Percentiles rank a stretch among this genome's conserved stretches.
Evolutionary conservation across 73 alveolate genomes (phyloP).

Genomic region (Uronychia setigera): DNA sequence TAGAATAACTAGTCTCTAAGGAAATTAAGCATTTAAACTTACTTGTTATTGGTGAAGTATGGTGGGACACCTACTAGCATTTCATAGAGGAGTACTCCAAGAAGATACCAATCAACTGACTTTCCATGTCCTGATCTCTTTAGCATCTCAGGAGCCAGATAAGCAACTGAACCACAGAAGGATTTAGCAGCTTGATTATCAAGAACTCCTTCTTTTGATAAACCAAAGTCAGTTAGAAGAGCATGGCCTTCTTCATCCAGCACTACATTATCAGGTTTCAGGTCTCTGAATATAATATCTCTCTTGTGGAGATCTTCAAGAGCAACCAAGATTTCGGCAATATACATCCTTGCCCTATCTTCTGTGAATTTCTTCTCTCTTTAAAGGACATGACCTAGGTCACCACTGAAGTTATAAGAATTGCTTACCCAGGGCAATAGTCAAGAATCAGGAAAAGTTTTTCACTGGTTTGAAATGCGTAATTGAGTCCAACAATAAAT

Average conservation of each 20-base stretch:
- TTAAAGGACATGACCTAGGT: slow-evolving; percentile 80
- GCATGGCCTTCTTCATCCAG: slow-evolving; percentile 85
- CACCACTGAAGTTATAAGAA: slow-evolving; percentile 54
- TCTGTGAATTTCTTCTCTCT: slow-evolving; percentile 87
- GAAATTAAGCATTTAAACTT: neutral
- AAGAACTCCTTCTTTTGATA: slow-evolving; percentile 84
- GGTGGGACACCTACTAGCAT: slow-evolving; percentile 92
- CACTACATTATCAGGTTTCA: slow-evolving; percentile 92
- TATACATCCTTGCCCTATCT: slow-evolving; percentile 79
- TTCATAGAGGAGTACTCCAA: slow-evolving; percentile 89
- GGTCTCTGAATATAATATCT: slow-evolving; percentile 87
- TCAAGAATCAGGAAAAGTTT: slow-evolving; percentile 92
- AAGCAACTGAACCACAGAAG: slow-evolving; percentile 91
- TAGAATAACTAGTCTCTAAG: slow-evolving; percentile 81
- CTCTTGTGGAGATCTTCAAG: slow-evolving; percentile 89
- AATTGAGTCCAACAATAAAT: slow-evolving; percentile 88
- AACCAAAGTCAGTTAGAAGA: slow-evolving; percentile 86
- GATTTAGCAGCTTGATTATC: slow-evolving; percentile 79
- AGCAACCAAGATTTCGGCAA: slow-evolving; percentile 89
- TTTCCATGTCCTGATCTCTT: slow-evolving; percentile 68
- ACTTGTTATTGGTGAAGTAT: slow-evolving; percentile 60
- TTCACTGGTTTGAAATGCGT: slow-evolving; percentile 94
- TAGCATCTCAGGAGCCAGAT: slow-evolving; percentile 93
- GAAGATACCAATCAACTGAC: slow-evolving; percentile 81
- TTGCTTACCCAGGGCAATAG: slow-evolving; percentile 74